Evolutionary conservation across 202 grass and related monocot genomes (phyloP).

Genomic region (Eragrostis tef): DNA sequence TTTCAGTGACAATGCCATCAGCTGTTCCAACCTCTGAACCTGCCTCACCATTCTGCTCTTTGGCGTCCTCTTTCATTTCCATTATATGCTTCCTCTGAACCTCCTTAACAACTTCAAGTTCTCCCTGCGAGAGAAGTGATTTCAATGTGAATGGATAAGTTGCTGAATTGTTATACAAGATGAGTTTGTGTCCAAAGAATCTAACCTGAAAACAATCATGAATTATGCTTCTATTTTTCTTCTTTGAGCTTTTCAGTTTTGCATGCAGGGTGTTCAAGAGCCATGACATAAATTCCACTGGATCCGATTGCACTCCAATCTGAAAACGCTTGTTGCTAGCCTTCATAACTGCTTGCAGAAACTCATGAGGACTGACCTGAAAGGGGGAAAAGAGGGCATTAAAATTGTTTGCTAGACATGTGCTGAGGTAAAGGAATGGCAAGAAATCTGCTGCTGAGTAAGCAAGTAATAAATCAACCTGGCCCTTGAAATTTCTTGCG

Average conservation of each 20-base stretch:
- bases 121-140: slow-evolving; percentile 62
- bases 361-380: slow-evolving; percentile 98
- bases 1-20: slow-evolving; percentile 63
- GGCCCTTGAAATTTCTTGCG: slow-evolving; percentile 97
- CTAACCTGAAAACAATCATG: slow-evolving; percentile 98
- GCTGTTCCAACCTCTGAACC: slow-evolving; percentile 49
- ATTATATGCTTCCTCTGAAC: slow-evolving; percentile 60
- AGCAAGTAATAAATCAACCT: slow-evolving; percentile 54
- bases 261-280: slow-evolving; percentile 87
- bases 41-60: slow-evolving; percentile 59
- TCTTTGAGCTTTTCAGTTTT: slow-evolving; percentile 80
- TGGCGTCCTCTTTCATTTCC: slow-evolving; percentile 64
- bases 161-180: slow-evolving; percentile 18
- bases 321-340: slow-evolving; percentile 88
- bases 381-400: slow-evolving; percentile 35
- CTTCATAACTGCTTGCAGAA: slow-evolving; percentile 99
- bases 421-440: slow-evolving; percentile 24
- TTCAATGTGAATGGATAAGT: slow-evolving; percentile 20
- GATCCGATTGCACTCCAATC: slow-evolving; percentile 97
- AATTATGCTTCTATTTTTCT: slow-evolving; percentile 89
- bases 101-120: slow-evolving; percentile 96
- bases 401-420: neutral
- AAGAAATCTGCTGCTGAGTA: neutral
- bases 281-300: slow-evolving; percentile 98
- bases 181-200: slow-evolving; percentile 18